Evolutionary conservation across 768 basidiomycete species (phyloP), one percentile per base, ranked within the genome.

Genomic region (Tricholoma bakamatsutake): DNA sequence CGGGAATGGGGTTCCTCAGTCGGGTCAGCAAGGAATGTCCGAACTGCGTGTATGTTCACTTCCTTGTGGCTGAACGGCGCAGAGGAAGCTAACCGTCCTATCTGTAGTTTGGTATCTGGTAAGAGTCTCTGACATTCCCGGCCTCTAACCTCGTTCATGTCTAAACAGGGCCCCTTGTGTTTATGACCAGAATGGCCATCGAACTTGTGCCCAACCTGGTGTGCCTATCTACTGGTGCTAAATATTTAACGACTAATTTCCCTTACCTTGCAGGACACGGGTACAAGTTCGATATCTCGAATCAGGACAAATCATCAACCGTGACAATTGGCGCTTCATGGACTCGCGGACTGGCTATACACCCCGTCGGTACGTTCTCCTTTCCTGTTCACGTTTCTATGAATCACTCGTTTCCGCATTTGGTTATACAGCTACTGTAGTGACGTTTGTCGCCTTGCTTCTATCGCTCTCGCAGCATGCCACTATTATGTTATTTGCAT

Each of bases 271-370:
- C 61, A 82, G 82, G 79, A 15, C 76, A 80, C 62, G 87, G 79
- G 3, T 90, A 90, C 65, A 67, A 70, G 43, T 61, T 85, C 31
- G 61, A 66, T 12, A 62, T 84, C 59, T 59, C 65, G 18, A 74
- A 75, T n/a, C 33, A 71, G 18, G 66, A 64, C n/a, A 71, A 72
- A 40, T 59, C 71, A 4, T 68, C 67, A 45, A 74, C 59, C 39
- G 70, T 76, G 17, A 70, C 67, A 49, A 76, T 88, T 55, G 76
- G 68, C 3, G 62, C 81, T 0, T 77, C 81, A 1, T 88, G 87
- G 84, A 92, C 89, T 6, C 80, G 80, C 37, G 89, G 87, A 4
- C 78, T 91, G 6, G 87, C 82, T 2, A 74, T 89, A 27, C 87
- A 89, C 60, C 88, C 89, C 13, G 81, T 89, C 52, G 88, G 89